Conservation (phyloP, 2,329 filamentous ascomycete genomes). For the Epichloe sp. region DNA sequence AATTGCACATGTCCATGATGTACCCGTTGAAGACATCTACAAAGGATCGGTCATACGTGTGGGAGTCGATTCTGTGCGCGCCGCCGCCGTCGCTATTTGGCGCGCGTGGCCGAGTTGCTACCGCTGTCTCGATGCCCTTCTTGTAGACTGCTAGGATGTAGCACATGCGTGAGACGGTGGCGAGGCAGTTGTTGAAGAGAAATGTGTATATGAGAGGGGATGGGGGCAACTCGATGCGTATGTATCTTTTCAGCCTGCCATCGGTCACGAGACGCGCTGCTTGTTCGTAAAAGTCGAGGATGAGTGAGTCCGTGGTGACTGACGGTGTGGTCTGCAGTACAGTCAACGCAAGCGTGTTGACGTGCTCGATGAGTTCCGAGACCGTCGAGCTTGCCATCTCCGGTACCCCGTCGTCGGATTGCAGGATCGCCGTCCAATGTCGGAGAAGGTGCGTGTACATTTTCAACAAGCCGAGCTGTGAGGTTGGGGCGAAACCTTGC, state of each 20-base stretch:
- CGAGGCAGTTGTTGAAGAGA: constrained; percentile 50
- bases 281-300: constrained; percentile 59
- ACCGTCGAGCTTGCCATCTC: constrained; percentile 24
- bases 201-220: constrained; percentile 57
- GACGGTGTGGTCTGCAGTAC: constrained; percentile 40
- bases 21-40: constrained; percentile 68
- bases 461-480: constrained; percentile 45
- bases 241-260: constrained; percentile 32
- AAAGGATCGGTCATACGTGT: constrained; percentile 42
- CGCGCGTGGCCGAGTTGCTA: constrained; percentile 23
- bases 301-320: constrained; percentile 34
- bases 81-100: constrained; percentile 9
- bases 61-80: constrained; percentile 17
- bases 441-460: constrained; percentile 57
- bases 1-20: constrained; percentile 78
- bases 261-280: constrained; percentile 44
- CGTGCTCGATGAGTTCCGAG: constrained; percentile 31
- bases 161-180: constrained; percentile 55
- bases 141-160: constrained; percentile 61
- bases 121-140: constrained; percentile 54
- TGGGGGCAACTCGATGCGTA: constrained; percentile 57
- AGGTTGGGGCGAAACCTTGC: constrained; percentile 33
- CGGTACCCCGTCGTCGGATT: constrained; percentile 24
- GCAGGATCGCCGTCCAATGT: constrained; percentile 39
- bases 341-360: constrained; percentile 44